phyloP scores from a whole-genome alignment of 1,139 yeast genomes.

The Nakaseomyces uthaithaninus region DNA sequence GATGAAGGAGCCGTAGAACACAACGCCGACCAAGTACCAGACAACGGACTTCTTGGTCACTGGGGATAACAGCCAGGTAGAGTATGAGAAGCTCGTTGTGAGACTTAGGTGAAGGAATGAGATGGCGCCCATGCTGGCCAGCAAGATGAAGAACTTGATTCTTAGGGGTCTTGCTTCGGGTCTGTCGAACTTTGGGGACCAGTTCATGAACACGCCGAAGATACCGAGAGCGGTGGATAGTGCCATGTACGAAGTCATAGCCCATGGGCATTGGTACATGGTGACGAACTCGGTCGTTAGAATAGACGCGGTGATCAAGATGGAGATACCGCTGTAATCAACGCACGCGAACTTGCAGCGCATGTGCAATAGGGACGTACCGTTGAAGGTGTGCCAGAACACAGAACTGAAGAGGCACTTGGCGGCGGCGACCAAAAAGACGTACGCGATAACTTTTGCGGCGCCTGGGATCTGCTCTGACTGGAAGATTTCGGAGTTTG shows the following conservation, averaged over 20 bases:
- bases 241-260: constrained; percentile 41
- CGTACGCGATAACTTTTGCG: constrained; percentile 45
- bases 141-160: constrained; percentile 72
- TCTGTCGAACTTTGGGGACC: constrained; percentile 84
- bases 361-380: constrained; percentile 56
- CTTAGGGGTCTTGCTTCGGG: constrained; percentile 78
- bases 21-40: constrained; percentile 76
- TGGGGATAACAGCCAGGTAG: constrained; percentile 34
- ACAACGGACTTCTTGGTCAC: constrained; percentile 36
- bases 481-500: constrained; percentile 41
- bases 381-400: constrained; percentile 87
- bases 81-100: constrained; percentile 47
- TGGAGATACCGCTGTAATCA: constrained; percentile 91
- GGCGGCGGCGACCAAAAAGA: constrained; percentile 64
- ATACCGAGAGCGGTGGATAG: constrained; percentile 61
- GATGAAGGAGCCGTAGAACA: constrained; percentile 76
- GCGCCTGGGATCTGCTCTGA: constrained; percentile 31
- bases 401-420: constrained; percentile 72
- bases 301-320: constrained; percentile 83
- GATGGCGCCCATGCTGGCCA: constrained; percentile 67
- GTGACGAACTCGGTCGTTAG: constrained; percentile 79
- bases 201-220: constrained; percentile 69
- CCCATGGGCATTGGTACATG: constrained; percentile 38
- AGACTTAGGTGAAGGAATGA: constrained; percentile 53
- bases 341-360: constrained; percentile 82